Conservation (phyloP, 306 rosid species). For the Prunus campanulata region DNA sequence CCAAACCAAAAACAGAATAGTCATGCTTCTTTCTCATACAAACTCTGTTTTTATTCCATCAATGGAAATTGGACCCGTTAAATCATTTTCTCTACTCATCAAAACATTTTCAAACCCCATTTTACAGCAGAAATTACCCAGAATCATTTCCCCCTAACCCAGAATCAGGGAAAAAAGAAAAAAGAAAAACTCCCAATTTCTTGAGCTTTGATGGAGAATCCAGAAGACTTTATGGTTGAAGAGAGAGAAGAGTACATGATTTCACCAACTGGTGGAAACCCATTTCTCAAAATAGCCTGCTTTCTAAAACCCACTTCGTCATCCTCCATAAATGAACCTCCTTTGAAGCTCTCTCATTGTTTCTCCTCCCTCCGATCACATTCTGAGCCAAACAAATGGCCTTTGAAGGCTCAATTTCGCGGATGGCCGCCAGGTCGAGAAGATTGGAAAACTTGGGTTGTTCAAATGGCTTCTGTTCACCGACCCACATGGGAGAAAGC, state of each 20-base stretch:
- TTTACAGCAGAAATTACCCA: no score
- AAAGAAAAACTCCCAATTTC: background rate
- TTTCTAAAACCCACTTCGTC: conserved; percentile 37
- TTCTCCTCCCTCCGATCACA: background rate
- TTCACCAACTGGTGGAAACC: conserved; percentile 39
- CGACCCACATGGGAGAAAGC: conserved; percentile 40
- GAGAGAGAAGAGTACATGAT: conserved; percentile 36
- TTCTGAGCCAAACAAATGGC: conserved; percentile 15
- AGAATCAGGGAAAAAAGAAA: no score
- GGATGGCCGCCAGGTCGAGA: conserved; percentile 16
- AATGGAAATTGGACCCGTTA: no score
- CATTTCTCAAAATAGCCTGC: conserved; percentile 28
- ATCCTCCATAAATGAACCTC: background rate
- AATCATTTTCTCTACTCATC: no score
- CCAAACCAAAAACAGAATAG: no score
- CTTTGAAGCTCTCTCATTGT: background rate
- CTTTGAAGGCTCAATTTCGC: conserved; percentile 11
- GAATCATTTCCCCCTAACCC: no score
- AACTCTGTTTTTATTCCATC: no score
- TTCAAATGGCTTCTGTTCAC: conserved; percentile 22
- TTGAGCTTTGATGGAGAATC: background rate
- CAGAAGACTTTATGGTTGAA: conserved; percentile 19
- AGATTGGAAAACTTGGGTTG: conserved; percentile 42
- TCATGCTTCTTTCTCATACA: no score
- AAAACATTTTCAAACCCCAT: no score